Evolutionary conservation across 2,329 filamentous ascomycete species (phyloP).

Genomic region (Colletotrichum chlorophyti): DNA sequence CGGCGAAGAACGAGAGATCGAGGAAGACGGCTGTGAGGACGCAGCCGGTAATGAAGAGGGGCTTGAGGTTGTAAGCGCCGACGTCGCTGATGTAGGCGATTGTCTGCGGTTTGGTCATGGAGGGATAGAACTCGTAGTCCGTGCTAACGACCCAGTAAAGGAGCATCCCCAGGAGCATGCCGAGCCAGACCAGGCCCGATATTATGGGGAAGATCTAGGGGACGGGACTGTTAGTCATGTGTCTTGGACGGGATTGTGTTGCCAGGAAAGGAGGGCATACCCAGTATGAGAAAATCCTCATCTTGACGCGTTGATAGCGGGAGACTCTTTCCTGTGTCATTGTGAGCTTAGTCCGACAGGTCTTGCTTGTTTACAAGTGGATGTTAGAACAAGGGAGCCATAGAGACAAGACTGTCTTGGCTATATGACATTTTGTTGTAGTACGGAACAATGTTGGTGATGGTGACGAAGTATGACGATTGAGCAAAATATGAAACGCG

Average conservation of each 20-base stretch:
- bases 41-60: constrained; percentile 78
- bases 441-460: background rate
- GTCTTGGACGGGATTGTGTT: background rate
- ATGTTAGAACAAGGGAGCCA: background rate
- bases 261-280: constrained; percentile 34
- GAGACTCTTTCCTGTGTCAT: background rate
- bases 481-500: background rate
- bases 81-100: constrained; percentile 79
- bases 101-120: constrained; percentile 62
- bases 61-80: constrained; percentile 69
- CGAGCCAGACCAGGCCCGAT: constrained; percentile 69
- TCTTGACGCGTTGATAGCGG: constrained; percentile 4
- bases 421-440: no score
- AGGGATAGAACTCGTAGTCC: constrained; percentile 62
- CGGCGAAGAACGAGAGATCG: constrained; percentile 79
- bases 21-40: constrained; percentile 78
- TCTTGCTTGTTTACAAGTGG: background rate
- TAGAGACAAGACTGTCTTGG: no score
- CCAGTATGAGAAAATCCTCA: constrained; percentile 41
- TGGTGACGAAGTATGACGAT: constrained; percentile 15
- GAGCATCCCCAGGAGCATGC: constrained; percentile 73
- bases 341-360: background rate
- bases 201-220: constrained; percentile 72
- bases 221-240: constrained; percentile 4
- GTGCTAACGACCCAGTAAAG: constrained; percentile 70